A percentile compares a stretch with the other conserved stretches of the same genome.
These are phyloP conservation scores for Haplosporangium sp. DNA, from an alignment of 371 early-diverging fungal species.

Conservation along the genomic window DNA sequence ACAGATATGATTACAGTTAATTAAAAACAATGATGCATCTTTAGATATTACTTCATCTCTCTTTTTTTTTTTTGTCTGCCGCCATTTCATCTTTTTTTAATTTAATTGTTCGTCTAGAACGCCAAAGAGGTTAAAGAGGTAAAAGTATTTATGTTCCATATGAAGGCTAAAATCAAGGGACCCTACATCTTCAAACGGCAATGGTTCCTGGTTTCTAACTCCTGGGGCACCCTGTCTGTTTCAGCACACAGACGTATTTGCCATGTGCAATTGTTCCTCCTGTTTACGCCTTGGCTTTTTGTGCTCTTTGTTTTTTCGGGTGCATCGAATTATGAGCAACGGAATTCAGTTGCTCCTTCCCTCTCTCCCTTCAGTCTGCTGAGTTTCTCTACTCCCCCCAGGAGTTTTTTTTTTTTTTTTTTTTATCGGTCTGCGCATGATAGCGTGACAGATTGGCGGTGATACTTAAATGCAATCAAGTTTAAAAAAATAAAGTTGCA, in stretches of 20 bases:
- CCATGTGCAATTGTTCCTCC: neutral
- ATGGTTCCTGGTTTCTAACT: neutral
- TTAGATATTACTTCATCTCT: neutral
- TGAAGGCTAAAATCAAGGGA: neutral
- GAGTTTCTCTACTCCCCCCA: neutral
- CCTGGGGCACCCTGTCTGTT: neutral
- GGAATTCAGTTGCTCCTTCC: neutral
- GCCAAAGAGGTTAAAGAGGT: neutral
- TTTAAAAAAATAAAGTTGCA: slow-evolving; percentile 9
- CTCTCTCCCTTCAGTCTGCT: too few species aligned
- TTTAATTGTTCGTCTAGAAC: neutral
- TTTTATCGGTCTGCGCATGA: too few species aligned
- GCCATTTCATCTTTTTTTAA: neutral
- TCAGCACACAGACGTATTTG: neutral
- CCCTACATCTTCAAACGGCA: neutral
- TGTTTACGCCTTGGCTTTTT: too few species aligned
- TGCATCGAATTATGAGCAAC: neutral
- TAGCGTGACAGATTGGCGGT: neutral
- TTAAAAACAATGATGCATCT: neutral
- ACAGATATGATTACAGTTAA: too few species aligned
- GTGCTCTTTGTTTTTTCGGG: neutral
- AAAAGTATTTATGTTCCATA: too few species aligned
- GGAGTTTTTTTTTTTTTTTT: neutral
- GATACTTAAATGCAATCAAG: slow-evolving; percentile 14
- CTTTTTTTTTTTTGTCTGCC: neutral